Evolutionary conservation across 768 basidiomycete genomes (phyloP), one percentile per base, ranked within the genome.

Genomic region (Omphalotus guepiniiformis): DNA sequence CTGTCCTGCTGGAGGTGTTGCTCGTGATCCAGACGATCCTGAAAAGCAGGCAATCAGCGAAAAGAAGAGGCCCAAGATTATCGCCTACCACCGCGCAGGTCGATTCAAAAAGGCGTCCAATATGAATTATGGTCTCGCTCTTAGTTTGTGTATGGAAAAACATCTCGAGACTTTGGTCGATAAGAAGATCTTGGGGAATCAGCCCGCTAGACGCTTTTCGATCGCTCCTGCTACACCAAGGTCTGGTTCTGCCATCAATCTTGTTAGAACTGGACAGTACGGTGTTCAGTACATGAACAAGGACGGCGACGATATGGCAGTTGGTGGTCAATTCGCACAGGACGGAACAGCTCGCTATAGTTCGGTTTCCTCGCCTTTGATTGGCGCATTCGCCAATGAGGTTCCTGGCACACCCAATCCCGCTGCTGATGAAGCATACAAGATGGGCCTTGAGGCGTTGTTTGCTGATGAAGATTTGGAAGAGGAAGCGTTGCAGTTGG

Each of bases 61-160:
- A n/a, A 46, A 46, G 19, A 46, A 37, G 22, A 27, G 34, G 13
- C 12, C 36, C 9, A 39, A 28, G n/a, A 32, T 34, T 3, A 40
- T 35, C 32, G 22, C 26, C 18, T 84, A 76, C 68, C 78, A 64
- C 71, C 81, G 76, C 32, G 83, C 85, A 3, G 92, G 93, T 26
- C 77, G 91, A 18, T 95, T 95, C 75, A 95, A 95, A 73, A 95
- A 95, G 66, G 91, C 91, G 1, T 84, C 82, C 13, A 95, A 95
- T 65, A 83, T 94, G 85, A 95, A 94, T 61, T 92, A 85, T 56
- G 89, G 78, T 18, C 68, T 76, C 15, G 56, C 55, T 19, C 19
- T 42, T 29, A 41, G 75, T 6, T 74, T 88, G n/a, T 73, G 75
- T 6, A 65, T 65, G 52, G 76, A 76, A 62, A 70, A 54, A 47